Percentiles rank a stretch among this genome's conserved stretches.
These are phyloP conservation scores for Beverwykella pulmonaria DNA, from an alignment of 495 filamentous ascomycete genomes.

Conservation along the genomic window DNA sequence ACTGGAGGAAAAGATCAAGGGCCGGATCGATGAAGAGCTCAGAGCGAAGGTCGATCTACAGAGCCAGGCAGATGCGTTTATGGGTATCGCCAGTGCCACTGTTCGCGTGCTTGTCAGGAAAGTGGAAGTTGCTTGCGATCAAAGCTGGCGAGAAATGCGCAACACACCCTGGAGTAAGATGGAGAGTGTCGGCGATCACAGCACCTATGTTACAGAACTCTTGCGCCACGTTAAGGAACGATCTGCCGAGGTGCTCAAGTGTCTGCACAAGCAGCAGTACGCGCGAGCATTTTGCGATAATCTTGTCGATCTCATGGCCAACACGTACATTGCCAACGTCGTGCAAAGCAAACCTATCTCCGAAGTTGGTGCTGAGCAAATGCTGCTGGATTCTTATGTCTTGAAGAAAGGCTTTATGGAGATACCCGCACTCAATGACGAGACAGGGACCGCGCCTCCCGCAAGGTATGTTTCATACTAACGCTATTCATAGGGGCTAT, in stretches of 20 bases:
- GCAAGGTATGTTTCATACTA: constrained; percentile 36
- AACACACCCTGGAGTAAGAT: constrained; percentile 95
- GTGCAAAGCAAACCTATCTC: constrained; percentile 87
- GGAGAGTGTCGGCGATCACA: constrained; percentile 94
- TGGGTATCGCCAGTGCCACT: constrained; percentile 88
- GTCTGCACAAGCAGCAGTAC: constrained; percentile 91
- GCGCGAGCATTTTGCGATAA: constrained; percentile 94
- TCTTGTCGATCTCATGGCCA: constrained; percentile 80
- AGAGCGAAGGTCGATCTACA: constrained; percentile 80
- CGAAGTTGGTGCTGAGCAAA: constrained; percentile 95
- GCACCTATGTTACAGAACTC: constrained; percentile 83
- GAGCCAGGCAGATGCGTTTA: constrained; percentile 90
- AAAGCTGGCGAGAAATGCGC: constrained; percentile 94
- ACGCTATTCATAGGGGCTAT: not conserved
- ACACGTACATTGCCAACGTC: constrained; percentile 76
- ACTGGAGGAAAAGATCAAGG: constrained; percentile 91
- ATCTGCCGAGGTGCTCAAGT: constrained; percentile 69
- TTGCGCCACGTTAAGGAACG: constrained; percentile 69
- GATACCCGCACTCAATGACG: constrained; percentile 61
- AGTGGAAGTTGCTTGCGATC: constrained; percentile 79
- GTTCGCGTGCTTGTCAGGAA: constrained; percentile 80
- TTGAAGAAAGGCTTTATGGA: constrained; percentile 80
- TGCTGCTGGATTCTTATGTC: constrained; percentile 92
- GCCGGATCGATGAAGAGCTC: constrained; percentile 77
- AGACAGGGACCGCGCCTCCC: constrained; percentile 43